Conservation (phyloP, 2,329 filamentous ascomycete genomes). For the Juglanconis oblonga region DNA sequence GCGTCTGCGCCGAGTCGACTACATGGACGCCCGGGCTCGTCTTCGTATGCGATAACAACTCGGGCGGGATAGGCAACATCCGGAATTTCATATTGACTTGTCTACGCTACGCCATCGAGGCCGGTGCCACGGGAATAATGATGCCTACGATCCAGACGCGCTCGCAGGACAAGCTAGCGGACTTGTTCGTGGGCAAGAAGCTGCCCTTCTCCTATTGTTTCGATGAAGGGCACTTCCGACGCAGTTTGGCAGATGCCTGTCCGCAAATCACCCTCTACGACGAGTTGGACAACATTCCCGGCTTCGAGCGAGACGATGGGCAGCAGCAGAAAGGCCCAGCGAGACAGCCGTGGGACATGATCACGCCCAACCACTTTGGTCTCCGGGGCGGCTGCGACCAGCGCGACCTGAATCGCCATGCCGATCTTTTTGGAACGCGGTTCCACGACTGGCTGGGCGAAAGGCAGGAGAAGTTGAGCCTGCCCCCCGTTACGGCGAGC, state of each 20-base stretch:
- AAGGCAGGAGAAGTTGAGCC: slow-evolving; percentile 24
- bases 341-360: slow-evolving; percentile 27
- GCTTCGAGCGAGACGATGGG: slow-evolving; percentile 19
- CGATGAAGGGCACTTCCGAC: slow-evolving; percentile 42
- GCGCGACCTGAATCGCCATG: slow-evolving; percentile 39
- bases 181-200: slow-evolving; percentile 37
- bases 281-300: slow-evolving; percentile 34
- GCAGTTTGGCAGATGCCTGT: slow-evolving; percentile 34
- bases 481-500: slow-evolving; percentile 18
- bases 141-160: slow-evolving; percentile 45
- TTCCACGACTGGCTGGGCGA: slow-evolving; percentile 33
- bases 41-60: slow-evolving; percentile 49
- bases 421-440: slow-evolving; percentile 33
- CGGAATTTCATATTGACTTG: slow-evolving; percentile 50
- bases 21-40: slow-evolving; percentile 41
- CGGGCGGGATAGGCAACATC: slow-evolving; percentile 49
- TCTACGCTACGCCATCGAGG: slow-evolving; percentile 46
- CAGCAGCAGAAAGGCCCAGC: slow-evolving; percentile 17
- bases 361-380: slow-evolving; percentile 40
- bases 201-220: slow-evolving; percentile 44
- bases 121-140: slow-evolving; percentile 43
- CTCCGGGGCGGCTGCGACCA: slow-evolving; percentile 36
- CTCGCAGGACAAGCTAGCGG: slow-evolving; percentile 37
- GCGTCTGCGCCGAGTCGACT: slow-evolving; percentile 40
- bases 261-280: slow-evolving; percentile 43